Evolutionary conservation across 306 rosid genomes (phyloP), one percentile per base, ranked within the genome.

Genomic region (Lotus japonicus): DNA sequence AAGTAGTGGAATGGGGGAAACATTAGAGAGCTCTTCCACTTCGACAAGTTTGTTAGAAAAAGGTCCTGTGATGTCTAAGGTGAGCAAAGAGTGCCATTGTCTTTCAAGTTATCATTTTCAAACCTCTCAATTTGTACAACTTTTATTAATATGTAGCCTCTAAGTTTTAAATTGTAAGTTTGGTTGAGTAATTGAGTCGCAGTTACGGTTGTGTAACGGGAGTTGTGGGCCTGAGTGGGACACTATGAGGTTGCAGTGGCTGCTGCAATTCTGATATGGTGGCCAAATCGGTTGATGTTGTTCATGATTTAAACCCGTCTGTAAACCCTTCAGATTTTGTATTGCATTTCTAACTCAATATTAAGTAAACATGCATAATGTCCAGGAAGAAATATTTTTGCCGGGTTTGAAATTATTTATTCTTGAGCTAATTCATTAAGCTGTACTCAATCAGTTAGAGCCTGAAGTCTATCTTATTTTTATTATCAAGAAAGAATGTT

Each of bases 51-150:
- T 74, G 14, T 53, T 43, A 45, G 86, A 77, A 53, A 63, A 71
- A 16, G 57, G 70, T 74, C 79, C 73, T 53, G 68, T 58, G 60
- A 39, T 72, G 43, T 64, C 84, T 70, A 85, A 84, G 96, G 99
- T 88, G 55, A 81, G 89, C 70, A 26, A 10, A 14, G 66, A 23
- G 68, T 71, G 11, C 16, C 49, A 18, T 48, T 74, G 70, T 64
- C 28, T 44, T 60, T 71, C 58, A 18, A 62, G 54, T 52, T 57
- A 57, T 69, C 33, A 48, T 33, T 65, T 73, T 33, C 16, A 45
- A 58, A 53, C 33, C 36, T 41, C 8, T 60, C 21, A 61, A 68
- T 68, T 55, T 46, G 45, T 48, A 19, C 66, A 62, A 5, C 61
- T 54, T 49, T 39, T 17, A 17, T 66, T 60, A 13, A 36, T 66